A percentile compares a stretch with the other conserved stretches of the same genome.
Conservation (phyloP, 2,329 filamentous ascomycete genomes). For the Fusarium nanum region DNA sequence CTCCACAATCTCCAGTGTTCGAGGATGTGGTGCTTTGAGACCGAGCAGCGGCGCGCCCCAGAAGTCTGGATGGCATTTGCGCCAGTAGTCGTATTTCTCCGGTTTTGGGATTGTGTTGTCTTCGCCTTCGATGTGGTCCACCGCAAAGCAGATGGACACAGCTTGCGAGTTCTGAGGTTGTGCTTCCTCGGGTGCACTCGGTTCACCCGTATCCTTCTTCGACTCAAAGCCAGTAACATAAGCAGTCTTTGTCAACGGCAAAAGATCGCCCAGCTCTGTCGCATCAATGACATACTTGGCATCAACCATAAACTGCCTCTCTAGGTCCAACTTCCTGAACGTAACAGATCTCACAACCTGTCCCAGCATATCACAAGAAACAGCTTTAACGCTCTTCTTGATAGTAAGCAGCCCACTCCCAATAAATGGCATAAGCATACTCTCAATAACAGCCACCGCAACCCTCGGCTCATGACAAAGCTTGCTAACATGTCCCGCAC, state of each 20-base stretch:
- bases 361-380: slow-evolving; percentile 36
- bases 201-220: slow-evolving; percentile 41
- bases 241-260: slow-evolving; percentile 40
- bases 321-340: slow-evolving; percentile 9
- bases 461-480: slow-evolving; percentile 47
- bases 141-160: slow-evolving; percentile 47
- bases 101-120: slow-evolving; percentile 44
- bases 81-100: slow-evolving; percentile 42
- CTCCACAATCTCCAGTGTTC: slow-evolving; percentile 46
- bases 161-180: slow-evolving; percentile 46
- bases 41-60: slow-evolving; percentile 45
- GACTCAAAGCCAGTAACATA: slow-evolving; percentile 48
- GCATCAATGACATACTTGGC: slow-evolving; percentile 35
- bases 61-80: slow-evolving; percentile 40
- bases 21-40: slow-evolving; percentile 43
- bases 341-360: slow-evolving; percentile 11
- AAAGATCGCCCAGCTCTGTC: slow-evolving; percentile 30
- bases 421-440: slow-evolving; percentile 44
- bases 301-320: slow-evolving; percentile 9
- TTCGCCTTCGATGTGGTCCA: slow-evolving; percentile 46
- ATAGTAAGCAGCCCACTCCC: slow-evolving; percentile 41
- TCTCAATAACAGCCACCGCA: slow-evolving; percentile 45
- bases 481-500: slow-evolving; percentile 47
- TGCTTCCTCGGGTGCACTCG: slow-evolving; percentile 43
- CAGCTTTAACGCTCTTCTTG: slow-evolving; percentile 35